A percentile compares a stretch with the other conserved stretches of the same genome.
phyloP scores from a whole-genome alignment of 805 yeast species.

The Zygoascus ofunaensis region DNA sequence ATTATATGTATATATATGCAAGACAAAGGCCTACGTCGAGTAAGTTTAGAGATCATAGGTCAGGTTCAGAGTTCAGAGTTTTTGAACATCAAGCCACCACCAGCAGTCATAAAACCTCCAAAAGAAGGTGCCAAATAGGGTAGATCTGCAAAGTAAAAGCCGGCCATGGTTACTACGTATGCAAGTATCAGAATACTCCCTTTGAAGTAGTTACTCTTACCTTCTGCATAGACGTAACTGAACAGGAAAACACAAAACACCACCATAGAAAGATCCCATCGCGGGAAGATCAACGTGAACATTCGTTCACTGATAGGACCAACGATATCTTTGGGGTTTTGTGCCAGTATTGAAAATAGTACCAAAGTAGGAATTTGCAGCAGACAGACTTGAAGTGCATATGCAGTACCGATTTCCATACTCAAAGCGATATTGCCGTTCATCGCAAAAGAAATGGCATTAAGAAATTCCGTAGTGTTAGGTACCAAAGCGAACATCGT shows the following conservation, averaged over 20 bases:
- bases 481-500: conserved; percentile 95
- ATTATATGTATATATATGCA: too few relatives aligned
- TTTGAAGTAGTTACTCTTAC: conserved; percentile 91
- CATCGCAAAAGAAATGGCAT: conserved; percentile 94
- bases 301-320: conserved; percentile 24
- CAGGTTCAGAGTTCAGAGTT: too few relatives aligned
- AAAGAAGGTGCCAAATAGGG: conserved; percentile 1
- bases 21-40: too few relatives aligned
- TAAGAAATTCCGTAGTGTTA: conserved; percentile 90
- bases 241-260: conserved; percentile 79
- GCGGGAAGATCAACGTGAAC: conserved; percentile 82
- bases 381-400: conserved; percentile 89
- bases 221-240: conserved; percentile 92
- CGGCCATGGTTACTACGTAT: conserved; percentile 65
- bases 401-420: conserved; percentile 97
- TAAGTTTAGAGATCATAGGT: too few relatives aligned
- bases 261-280: conserved; percentile 88
- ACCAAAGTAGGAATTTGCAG: conserved; percentile 90
- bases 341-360: conserved; percentile 51
- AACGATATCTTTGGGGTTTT: conserved; percentile 28
- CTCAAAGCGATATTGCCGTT: conserved; percentile 93
- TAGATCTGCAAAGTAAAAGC: conserved; percentile 59
- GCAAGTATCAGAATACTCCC: conserved; percentile 80
- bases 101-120: neutral
- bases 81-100: neutral